Evolutionary conservation across 2,329 filamentous ascomycete species (phyloP).

Genomic region (Arthrobotrys sphaeroides): DNA sequence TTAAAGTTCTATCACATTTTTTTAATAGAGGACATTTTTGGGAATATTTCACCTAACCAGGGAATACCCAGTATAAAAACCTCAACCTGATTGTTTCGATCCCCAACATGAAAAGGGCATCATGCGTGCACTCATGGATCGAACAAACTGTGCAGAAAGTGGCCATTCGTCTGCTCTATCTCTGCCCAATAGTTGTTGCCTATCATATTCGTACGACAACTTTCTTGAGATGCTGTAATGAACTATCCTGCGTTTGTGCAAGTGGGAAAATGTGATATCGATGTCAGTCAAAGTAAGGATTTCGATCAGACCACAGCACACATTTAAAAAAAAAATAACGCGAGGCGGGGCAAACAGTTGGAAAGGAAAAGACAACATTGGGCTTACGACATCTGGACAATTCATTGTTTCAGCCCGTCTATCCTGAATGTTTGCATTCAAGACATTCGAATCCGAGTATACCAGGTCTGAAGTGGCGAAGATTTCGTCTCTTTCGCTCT

Average conservation of each 20-base stretch:
- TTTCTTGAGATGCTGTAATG: slow-evolving; percentile 3
- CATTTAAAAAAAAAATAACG: background rate
- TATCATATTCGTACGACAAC: background rate
- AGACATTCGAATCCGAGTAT: background rate
- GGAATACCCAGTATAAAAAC: background rate
- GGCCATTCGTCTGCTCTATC: background rate
- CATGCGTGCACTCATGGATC: background rate
- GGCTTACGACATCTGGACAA: background rate
- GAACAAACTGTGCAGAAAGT: slow-evolving; percentile 33
- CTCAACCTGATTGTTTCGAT: slow-evolving; percentile 19
- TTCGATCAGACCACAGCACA: background rate
- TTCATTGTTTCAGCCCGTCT: background rate
- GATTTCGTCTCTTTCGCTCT: background rate
- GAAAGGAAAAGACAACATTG: background rate
- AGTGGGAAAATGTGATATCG: slow-evolving; percentile 16
- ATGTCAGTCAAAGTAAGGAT: slow-evolving; percentile 2
- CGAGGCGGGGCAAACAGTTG: background rate
- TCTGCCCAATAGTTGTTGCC: slow-evolving; percentile 25
- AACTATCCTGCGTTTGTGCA: background rate
- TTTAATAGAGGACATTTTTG: slow-evolving; percentile 1
- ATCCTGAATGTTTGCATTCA: background rate
- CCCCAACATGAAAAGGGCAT: background rate
- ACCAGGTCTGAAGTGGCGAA: background rate
- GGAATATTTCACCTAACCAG: background rate
- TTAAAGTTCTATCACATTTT: slow-evolving; percentile 32